Conservation (phyloP, 371 early-diverging fungal species). For the Mortierella sp. region DNA sequence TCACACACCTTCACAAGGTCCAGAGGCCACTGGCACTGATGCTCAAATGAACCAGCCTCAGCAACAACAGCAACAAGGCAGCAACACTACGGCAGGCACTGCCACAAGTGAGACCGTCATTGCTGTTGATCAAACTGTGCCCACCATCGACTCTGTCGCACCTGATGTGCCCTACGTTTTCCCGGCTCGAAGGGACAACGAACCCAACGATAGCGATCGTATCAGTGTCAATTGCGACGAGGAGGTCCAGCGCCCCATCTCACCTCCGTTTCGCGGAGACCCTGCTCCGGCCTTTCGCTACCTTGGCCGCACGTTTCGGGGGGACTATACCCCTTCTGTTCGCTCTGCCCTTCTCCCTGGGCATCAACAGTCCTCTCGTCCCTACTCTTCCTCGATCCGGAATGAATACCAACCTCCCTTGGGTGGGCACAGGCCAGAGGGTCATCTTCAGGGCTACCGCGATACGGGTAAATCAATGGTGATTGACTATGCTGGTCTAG, state of each 20-base stretch:
- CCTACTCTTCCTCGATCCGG: slow-evolving; percentile 21
- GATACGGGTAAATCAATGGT: slow-evolving; percentile 18
- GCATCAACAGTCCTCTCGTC: slow-evolving; percentile 26
- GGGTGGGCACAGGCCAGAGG: slow-evolving; percentile 21
- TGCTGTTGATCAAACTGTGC: slow-evolving; percentile 19
- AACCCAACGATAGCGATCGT: neutral
- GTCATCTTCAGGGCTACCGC: slow-evolving; percentile 4
- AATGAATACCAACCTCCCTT: slow-evolving; percentile 26
- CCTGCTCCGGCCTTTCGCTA: slow-evolving; percentile 13
- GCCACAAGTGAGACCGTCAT: slow-evolving; percentile 35
- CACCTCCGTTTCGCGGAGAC: slow-evolving; percentile 20
- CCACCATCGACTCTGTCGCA: neutral
- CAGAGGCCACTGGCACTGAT: too few relatives aligned
- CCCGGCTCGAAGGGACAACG: neutral
- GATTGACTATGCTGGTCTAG: slow-evolving; percentile 44
- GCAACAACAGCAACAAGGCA: slow-evolving; percentile 3
- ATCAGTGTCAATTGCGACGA: slow-evolving; percentile 3
- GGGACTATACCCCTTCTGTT: slow-evolving; percentile 29
- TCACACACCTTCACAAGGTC: too few relatives aligned
- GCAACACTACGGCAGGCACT: too few relatives aligned
- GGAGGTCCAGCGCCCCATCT: slow-evolving; percentile 6
- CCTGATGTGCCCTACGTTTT: neutral
- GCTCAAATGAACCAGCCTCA: neutral
- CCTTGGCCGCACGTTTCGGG: slow-evolving; percentile 8
- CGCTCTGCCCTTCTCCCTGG: slow-evolving; percentile 17